Percentiles rank a stretch among this genome's conserved stretches.
Conservation (phyloP, 2,329 filamentous ascomycete genomes). For the Botrytis porri region DNA sequence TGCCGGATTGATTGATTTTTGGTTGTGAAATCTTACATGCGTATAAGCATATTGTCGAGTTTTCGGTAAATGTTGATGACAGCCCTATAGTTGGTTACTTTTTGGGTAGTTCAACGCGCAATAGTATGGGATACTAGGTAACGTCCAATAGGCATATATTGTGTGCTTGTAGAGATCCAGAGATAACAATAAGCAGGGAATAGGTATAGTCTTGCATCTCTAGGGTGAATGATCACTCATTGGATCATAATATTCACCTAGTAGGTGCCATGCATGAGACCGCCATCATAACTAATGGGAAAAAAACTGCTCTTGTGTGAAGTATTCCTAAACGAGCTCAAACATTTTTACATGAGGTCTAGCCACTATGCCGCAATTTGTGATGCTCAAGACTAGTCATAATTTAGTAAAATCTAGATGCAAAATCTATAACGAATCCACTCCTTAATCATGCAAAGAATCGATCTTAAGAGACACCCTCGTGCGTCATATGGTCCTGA, state of each 20-base stretch:
- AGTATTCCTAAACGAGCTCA: not conserved
- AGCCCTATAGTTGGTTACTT: not conserved
- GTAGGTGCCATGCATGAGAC: not conserved
- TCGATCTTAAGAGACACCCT: too few species aligned
- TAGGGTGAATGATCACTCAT: not conserved
- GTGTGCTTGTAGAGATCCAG: not conserved
- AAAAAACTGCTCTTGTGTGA: not conserved
- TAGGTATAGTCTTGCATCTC: not conserved
- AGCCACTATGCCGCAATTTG: not conserved
- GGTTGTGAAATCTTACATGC: not conserved
- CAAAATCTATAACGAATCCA: too few species aligned
- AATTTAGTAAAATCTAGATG: not conserved
- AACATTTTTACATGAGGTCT: not conserved
- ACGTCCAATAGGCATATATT: not conserved
- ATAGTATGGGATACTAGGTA: not conserved
- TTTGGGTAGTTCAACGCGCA: not conserved
- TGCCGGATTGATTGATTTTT: not conserved
- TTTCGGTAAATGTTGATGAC: not conserved
- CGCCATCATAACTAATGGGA: not conserved
- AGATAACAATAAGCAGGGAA: not conserved
- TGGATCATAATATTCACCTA: not conserved
- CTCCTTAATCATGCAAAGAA: not conserved
- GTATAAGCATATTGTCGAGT: not conserved
- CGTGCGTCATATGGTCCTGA: not conserved
- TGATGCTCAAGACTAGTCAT: not conserved